Evolutionary conservation across 257 asterid genomes (phyloP), one percentile per base, ranked within the genome.

Genomic region (Solanum chiquidenum): DNA sequence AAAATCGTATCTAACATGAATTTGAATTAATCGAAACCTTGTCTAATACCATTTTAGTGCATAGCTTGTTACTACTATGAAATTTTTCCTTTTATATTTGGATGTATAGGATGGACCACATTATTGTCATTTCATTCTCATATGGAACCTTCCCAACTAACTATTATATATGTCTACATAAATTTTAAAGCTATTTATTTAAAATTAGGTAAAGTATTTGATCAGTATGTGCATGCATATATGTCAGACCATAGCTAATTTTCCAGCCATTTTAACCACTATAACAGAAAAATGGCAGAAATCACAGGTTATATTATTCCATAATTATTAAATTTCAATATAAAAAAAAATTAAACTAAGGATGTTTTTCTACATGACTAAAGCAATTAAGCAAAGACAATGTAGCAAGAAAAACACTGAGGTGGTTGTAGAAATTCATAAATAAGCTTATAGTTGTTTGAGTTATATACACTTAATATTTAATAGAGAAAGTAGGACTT

Each of bases 41-140:
- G 7, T 6, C 8, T 60, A 83, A 40, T n/a, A 52, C 14, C 71
- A 75, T 23, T 75, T 11, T 12, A 46, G 69, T 83, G 71, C 72
- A 52, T 5, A 83, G 20, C 18, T 49, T 33, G 20, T 83, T 49
- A 29, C 20, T 21, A 55, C 11, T 33, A 2, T 60, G 37, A n/a
- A 34, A 23, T n/a, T 60, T 64, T 31, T 20, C n/a, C 74, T 34
- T 9, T 9, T 87, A 11, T 23, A 20, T n/a, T 86, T 89, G 49
- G 75, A 83, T 87, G 68, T 60, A 44, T 68, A 86, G n/a, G 87
- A 88, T 86, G 93, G 91, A 91, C 92, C 92, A 89, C 93, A 86
- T 25, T 44, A 13, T 86, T 86, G 75, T 71, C 83, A 88, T 87
- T 89, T 27, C 87, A 75, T 44, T 83, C 71, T 88, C 85, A 20